Percentiles rank a stretch among this genome's conserved stretches.
phyloP scores from a whole-genome alignment of 371 early-diverging fungal genomes.

The Apophysomyces variabilis region DNA sequence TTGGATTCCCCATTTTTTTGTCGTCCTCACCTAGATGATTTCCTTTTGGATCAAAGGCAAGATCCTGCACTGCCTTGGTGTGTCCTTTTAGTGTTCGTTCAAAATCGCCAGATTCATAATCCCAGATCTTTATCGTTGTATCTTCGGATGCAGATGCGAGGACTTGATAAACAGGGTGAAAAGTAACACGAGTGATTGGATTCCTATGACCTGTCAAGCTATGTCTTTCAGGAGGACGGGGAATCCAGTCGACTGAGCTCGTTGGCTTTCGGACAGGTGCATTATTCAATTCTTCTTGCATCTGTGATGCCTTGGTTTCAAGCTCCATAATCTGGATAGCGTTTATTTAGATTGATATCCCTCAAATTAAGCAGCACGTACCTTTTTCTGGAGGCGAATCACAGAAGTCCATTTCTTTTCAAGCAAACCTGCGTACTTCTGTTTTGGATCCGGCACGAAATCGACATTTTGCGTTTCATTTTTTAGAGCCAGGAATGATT shows the following conservation, averaged over 20 bases:
- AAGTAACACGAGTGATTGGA: slow-evolving; percentile 83
- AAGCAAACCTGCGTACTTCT: slow-evolving; percentile 82
- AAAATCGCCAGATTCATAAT: slow-evolving; percentile 88
- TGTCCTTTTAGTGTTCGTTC: slow-evolving; percentile 93
- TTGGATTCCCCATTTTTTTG: slow-evolving; percentile 2
- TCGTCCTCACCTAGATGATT: slow-evolving; percentile 59
- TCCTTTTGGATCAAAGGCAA: slow-evolving; percentile 85
- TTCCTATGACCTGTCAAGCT: slow-evolving; percentile 79
- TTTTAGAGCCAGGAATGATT: slow-evolving; percentile 71
- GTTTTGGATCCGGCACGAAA: slow-evolving; percentile 75
- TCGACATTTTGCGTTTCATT: slow-evolving; percentile 77
- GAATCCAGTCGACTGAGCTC: slow-evolving; percentile 77
- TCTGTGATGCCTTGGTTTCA: slow-evolving; percentile 74
- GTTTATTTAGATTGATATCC: background rate
- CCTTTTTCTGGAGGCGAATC: slow-evolving; percentile 90
- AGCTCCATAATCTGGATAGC: slow-evolving; percentile 83
- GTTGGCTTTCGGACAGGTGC: slow-evolving; percentile 70
- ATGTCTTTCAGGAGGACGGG: slow-evolving; percentile 78
- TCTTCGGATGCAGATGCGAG: slow-evolving; percentile 92
- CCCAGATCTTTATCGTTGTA: slow-evolving; percentile 90
- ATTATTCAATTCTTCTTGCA: slow-evolving; percentile 76
- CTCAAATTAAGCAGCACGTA: slow-evolving; percentile 19
- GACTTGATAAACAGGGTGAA: slow-evolving; percentile 87
- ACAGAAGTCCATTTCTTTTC: slow-evolving; percentile 97
- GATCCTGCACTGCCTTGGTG: slow-evolving; percentile 88